Conservation (phyloP, 2,329 filamentous ascomycete genomes). For the Ramichloridium luteum region DNA sequence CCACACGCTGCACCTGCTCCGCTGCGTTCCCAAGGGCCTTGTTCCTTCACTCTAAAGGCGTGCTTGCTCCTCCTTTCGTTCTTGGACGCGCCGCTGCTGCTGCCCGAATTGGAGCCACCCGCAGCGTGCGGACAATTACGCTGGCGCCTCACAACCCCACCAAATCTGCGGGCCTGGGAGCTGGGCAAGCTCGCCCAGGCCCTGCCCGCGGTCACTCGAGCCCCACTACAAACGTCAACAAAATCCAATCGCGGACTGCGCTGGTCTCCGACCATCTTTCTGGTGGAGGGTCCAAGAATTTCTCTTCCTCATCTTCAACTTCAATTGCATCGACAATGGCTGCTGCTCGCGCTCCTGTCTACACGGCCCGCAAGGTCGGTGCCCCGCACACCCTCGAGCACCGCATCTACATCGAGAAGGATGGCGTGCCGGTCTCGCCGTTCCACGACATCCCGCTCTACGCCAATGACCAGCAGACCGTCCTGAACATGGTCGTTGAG, state of each 20-base stretch:
- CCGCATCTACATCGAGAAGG: slow-evolving; percentile 95
- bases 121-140: not conserved
- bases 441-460: slow-evolving; percentile 99
- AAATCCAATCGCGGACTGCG: slow-evolving; percentile 14
- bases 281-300: slow-evolving; percentile 5
- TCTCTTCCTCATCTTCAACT: slow-evolving; percentile 7
- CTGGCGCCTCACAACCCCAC: not conserved
- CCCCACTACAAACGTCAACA: slow-evolving; percentile 18
- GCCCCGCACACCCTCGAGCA: slow-evolving; percentile 90
- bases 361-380: slow-evolving; percentile 74
- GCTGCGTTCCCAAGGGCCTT: no score
- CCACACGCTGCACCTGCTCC: no score
- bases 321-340: slow-evolving; percentile 6
- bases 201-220: slow-evolving; percentile 7
- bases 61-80: no score
- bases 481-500: slow-evolving; percentile 99
- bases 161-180: no score
- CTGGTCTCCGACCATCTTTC: slow-evolving; percentile 16
- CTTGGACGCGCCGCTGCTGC: no score
- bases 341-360: slow-evolving; percentile 41
- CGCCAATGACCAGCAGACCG: slow-evolving; percentile 87
- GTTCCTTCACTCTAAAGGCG: no score
- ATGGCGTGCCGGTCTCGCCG: slow-evolving; percentile 83
- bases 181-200: slow-evolving; percentile 5
- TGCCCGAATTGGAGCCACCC: no score